A percentile compares a stretch with the other conserved stretches of the same genome.
Evolutionary conservation across 1,284 basidiomycete species (phyloP).

Genomic region (Bjerkandera adusta): DNA sequence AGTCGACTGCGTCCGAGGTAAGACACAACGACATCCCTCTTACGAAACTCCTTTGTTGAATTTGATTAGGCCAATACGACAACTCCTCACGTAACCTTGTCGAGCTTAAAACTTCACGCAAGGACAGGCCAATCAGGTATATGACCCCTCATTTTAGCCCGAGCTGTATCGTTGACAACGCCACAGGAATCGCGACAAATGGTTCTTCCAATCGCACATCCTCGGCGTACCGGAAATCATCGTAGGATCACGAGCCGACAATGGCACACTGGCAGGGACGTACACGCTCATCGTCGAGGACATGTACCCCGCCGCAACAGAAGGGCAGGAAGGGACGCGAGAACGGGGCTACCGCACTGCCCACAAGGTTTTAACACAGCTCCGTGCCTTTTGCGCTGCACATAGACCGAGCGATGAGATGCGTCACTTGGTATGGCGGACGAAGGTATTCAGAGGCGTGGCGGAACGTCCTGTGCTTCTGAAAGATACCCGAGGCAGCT

Average conservation of each 20-base stretch:
- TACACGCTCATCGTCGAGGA: no score
- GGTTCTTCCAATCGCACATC: constrained; percentile 3
- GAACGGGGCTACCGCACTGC: neutral
- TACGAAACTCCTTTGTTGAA: no score
- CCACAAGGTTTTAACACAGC: neutral
- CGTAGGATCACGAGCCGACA: neutral
- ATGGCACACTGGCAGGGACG: no score
- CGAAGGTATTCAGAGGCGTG: no score
- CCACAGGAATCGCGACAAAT: neutral
- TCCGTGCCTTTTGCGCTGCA: neutral
- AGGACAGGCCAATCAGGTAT: neutral
- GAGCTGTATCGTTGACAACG: no score
- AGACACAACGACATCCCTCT: neutral
- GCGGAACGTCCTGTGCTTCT: no score
- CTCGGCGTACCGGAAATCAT: neutral
- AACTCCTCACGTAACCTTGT: constrained; percentile 1
- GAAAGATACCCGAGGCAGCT: no score
- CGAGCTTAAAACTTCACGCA: constrained; percentile 1
- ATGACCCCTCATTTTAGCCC: neutral
- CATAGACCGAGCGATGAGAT: no score
- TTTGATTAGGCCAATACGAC: constrained; percentile 4
- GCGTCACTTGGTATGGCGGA: no score
- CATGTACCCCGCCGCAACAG: no score
- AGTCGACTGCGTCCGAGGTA: constrained; percentile 11
- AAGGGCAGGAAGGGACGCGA: neutral